Evolutionary conservation across 1,284 basidiomycete species (phyloP).

Genomic region (Cutaneotrichosporon cutaneum): DNA sequence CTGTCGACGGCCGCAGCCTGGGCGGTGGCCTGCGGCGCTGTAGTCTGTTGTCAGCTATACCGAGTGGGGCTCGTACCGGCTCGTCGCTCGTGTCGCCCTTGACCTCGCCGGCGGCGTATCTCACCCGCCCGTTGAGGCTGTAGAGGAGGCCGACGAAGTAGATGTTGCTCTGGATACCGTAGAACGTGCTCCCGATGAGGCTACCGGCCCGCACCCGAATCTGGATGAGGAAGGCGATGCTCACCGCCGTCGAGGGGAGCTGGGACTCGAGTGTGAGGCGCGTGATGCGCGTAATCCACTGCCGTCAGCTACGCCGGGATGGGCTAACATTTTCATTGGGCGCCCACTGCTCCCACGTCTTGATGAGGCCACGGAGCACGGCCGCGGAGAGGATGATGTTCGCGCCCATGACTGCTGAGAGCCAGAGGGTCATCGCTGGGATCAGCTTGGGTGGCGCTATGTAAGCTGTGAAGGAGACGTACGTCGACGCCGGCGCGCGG

Average conservation of each 20-base stretch:
- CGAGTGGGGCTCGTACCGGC: neutral
- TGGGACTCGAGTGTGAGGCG: conserved; percentile 41
- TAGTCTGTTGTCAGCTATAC: too few relatives aligned
- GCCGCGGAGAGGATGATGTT: conserved; percentile 35
- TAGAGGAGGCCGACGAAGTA: conserved; percentile 37
- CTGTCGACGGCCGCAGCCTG: too few relatives aligned
- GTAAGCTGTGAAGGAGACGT: neutral
- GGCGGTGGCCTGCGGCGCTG: too few relatives aligned
- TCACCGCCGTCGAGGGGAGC: conserved; percentile 32
- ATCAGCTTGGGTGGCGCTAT: conserved; percentile 3
- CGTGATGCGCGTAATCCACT: conserved; percentile 32
- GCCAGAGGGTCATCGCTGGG: conserved; percentile 11
- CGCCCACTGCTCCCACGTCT: conserved; percentile 36
- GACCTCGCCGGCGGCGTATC: conserved; percentile 1
- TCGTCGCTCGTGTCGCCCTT: neutral
- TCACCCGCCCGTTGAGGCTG: conserved; percentile 33
- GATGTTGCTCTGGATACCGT: conserved; percentile 32
- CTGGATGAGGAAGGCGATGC: conserved; percentile 32
- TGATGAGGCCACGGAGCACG: conserved; percentile 31
- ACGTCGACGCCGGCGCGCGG: conserved; percentile 4
- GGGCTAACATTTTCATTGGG: conserved; percentile 32
- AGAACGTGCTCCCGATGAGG: conserved; percentile 33
- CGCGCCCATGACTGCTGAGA: conserved; percentile 25
- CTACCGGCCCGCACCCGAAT: conserved; percentile 31
- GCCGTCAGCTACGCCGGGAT: neutral